Evolutionary conservation across 805 yeast species (phyloP).

Genomic region (Tetrapisispora namnaoensis): DNA sequence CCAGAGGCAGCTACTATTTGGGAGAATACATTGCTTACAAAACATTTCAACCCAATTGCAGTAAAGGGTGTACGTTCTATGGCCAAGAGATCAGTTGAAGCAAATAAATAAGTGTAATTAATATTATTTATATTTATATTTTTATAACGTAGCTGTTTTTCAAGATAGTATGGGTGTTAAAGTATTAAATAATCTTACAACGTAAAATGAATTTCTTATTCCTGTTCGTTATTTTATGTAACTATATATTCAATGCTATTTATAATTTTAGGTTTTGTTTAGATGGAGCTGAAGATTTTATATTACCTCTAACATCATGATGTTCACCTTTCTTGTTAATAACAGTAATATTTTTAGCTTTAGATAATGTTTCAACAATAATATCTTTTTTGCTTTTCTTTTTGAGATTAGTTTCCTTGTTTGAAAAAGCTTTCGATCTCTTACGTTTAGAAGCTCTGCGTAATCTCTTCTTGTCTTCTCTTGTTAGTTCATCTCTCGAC

Average conservation of each 20-base stretch:
- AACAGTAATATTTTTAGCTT: conserved; percentile 68
- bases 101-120: neutral
- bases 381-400: conserved; percentile 48
- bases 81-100: conserved; percentile 28
- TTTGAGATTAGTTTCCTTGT: conserved; percentile 27
- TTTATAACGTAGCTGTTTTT: no score
- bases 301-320: conserved; percentile 62
- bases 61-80: conserved; percentile 49
- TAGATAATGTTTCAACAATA: conserved; percentile 59
- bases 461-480: conserved; percentile 79
- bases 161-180: neutral
- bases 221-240: neutral
- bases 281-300: conserved; percentile 32
- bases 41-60: conserved; percentile 80
- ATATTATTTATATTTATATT: neutral
- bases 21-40: conserved; percentile 72
- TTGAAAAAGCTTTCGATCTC: conserved; percentile 43
- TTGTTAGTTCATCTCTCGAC: conserved; percentile 69
- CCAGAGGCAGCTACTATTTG: conserved; percentile 84
- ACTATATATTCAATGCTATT: neutral
- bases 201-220: neutral
- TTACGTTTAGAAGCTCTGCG: conserved; percentile 81
- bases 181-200: no score
- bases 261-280: conserved; percentile 2
- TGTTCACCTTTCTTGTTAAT: conserved; percentile 68